phyloP scores from a whole-genome alignment of 768 basidiomycete species.

The Phylloporus arenicola region DNA sequence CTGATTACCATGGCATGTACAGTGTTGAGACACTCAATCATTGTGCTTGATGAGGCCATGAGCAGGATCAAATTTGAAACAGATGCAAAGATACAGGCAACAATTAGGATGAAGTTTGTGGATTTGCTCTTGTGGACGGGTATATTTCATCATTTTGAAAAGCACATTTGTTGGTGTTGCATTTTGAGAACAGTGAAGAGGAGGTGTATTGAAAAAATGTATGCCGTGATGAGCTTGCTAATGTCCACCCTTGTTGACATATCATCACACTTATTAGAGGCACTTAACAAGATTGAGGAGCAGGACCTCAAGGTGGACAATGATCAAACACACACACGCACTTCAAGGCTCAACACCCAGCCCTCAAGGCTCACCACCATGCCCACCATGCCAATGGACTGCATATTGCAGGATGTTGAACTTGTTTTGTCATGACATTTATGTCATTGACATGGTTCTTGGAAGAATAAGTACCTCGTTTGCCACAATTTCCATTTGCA shows the following conservation, averaged over 20 bases:
- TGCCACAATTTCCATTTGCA: too few relatives aligned
- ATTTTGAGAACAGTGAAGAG: constrained; percentile 70
- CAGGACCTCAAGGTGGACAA: constrained; percentile 44
- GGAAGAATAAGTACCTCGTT: too few relatives aligned
- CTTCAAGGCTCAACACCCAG: constrained; percentile 8
- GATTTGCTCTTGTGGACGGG: constrained; percentile 69
- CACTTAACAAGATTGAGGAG: constrained; percentile 56
- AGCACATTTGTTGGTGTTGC: constrained; percentile 71
- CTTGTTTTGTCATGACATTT: too few relatives aligned
- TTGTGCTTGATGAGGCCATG: constrained; percentile 79
- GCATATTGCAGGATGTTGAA: too few relatives aligned
- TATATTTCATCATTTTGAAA: constrained; percentile 26
- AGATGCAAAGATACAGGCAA: constrained; percentile 84
- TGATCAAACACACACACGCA: constrained; percentile 31
- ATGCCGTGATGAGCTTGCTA: constrained; percentile 61
- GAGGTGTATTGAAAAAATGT: constrained; percentile 85
- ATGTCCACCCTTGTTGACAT: constrained; percentile 64
- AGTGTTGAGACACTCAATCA: constrained; percentile 61
- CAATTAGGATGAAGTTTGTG: constrained; percentile 81
- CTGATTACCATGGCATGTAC: constrained; percentile 87
- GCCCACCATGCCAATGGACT: neutral
- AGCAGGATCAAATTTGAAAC: constrained; percentile 85
- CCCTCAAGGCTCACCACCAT: constrained; percentile 16
- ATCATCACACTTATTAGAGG: constrained; percentile 54
- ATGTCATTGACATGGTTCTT: too few relatives aligned